A percentile compares a stretch with the other conserved stretches of the same genome.
These are phyloP conservation scores for Mortierella sp. DNA, from an alignment of 371 early-diverging fungal genomes.

Conservation along the genomic window DNA sequence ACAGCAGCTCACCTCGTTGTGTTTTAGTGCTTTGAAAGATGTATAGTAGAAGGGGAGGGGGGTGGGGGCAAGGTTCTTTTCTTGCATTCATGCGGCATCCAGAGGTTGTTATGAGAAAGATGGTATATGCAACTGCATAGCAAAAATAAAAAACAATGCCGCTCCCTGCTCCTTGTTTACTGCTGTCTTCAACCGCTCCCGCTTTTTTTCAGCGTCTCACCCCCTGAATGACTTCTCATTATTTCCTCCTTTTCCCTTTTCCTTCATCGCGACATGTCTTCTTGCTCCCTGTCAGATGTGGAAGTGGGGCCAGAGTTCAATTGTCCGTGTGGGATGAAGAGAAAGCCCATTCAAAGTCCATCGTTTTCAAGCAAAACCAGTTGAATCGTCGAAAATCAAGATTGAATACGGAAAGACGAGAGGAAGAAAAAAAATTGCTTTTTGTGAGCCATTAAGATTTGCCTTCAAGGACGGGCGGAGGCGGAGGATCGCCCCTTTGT, in stretches of 20 bases:
- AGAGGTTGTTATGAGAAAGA: background rate
- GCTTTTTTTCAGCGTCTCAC: background rate
- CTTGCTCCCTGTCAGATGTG: background rate
- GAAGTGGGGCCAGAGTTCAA: background rate
- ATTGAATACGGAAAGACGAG: background rate
- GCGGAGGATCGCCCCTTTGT: background rate
- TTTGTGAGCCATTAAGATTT: constrained; percentile 5
- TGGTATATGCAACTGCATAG: background rate
- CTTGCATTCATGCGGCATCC: constrained; percentile 3
- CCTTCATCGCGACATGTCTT: background rate
- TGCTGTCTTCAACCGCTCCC: constrained; percentile 1
- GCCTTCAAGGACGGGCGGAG: background rate
- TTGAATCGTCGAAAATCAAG: background rate
- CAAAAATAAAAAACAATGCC: background rate
- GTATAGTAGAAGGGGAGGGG: background rate
- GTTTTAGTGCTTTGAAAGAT: background rate
- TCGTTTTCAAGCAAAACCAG: background rate
- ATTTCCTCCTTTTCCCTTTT: background rate
- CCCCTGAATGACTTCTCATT: background rate
- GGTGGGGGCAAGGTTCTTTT: background rate
- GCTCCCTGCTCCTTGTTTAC: background rate
- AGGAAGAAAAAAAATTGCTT: too few relatives aligned
- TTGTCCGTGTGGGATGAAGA: background rate
- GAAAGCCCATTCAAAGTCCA: background rate
- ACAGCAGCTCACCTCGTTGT: background rate